Evolutionary conservation across 2,329 filamentous ascomycete species (phyloP).

Genomic region (Ceratocystiopsis sp.): DNA sequence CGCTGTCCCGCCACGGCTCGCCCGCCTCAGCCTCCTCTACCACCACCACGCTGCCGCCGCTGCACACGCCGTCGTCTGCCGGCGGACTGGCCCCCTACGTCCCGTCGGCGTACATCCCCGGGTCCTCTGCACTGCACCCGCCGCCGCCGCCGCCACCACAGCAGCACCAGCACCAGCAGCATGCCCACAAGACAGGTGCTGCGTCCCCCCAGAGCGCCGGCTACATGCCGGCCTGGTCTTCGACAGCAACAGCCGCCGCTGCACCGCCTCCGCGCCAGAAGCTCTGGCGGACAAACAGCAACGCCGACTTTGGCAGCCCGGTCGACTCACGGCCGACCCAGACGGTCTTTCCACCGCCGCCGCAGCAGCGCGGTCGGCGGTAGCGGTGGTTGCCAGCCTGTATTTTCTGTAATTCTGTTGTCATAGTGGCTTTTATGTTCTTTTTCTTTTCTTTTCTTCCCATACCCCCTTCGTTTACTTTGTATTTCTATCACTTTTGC

Average conservation of each 20-base stretch:
- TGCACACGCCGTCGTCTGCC: background rate
- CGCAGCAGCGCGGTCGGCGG: background rate
- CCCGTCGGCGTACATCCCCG: too few relatives aligned
- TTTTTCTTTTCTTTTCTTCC: too few relatives aligned
- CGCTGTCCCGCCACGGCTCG: background rate
- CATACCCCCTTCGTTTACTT: too few relatives aligned
- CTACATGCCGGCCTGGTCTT: background rate
- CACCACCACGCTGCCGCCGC: background rate
- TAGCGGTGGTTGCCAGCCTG: background rate
- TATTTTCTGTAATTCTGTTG: too few relatives aligned
- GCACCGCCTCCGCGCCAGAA: background rate
- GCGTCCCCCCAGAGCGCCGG: background rate
- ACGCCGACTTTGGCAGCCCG: conserved; percentile 13
- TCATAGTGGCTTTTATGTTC: too few relatives aligned
- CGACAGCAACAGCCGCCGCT: background rate
- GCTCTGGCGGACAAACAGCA: too few relatives aligned
- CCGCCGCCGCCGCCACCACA: background rate
- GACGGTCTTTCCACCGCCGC: conserved; percentile 23
- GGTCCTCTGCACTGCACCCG: too few relatives aligned
- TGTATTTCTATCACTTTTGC: too few relatives aligned
- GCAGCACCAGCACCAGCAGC: background rate
- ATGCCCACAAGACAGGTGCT: background rate
- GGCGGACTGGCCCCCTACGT: too few relatives aligned
- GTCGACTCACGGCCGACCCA: conserved; percentile 20
- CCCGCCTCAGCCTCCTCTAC: background rate